A percentile compares a stretch with the other conserved stretches of the same genome.
Evolutionary conservation across 768 basidiomycete species (phyloP).

Genomic region (Hemileccinum impolitum): DNA sequence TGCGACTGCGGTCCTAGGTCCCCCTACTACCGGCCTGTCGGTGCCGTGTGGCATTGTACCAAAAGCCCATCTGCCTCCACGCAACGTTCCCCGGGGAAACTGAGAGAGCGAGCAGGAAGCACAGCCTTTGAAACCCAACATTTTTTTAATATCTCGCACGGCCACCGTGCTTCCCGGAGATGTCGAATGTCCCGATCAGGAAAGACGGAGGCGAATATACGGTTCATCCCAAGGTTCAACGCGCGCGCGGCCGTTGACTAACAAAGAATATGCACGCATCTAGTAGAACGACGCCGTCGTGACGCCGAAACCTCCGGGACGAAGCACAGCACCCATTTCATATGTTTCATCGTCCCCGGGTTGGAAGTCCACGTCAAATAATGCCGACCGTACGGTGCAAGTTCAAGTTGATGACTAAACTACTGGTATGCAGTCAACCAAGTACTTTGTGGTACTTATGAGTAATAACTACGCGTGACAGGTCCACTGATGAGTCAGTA

Average conservation of each 20-base stretch:
- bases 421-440: no score
- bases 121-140: no score
- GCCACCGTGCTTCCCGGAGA: background rate
- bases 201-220: background rate
- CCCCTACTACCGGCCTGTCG: background rate
- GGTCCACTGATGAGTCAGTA: background rate
- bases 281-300: no score
- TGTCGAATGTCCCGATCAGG: background rate
- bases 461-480: background rate
- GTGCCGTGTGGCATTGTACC: background rate
- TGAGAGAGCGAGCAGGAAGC: no score
- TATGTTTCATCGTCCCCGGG: no score
- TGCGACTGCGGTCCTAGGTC: conserved; percentile 3
- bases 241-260: background rate
- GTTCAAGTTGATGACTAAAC: no score
- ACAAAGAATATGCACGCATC: no score
- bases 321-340: no score
- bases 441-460: background rate
- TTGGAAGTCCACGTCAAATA: no score
- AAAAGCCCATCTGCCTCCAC: background rate
- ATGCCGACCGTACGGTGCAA: no score
- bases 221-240: background rate
- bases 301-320: no score
- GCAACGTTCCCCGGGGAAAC: no score
- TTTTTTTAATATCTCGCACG: background rate